Evolutionary conservation across 768 basidiomycete genomes (phyloP).

Genomic region (Cystofilobasidium capitatum): DNA sequence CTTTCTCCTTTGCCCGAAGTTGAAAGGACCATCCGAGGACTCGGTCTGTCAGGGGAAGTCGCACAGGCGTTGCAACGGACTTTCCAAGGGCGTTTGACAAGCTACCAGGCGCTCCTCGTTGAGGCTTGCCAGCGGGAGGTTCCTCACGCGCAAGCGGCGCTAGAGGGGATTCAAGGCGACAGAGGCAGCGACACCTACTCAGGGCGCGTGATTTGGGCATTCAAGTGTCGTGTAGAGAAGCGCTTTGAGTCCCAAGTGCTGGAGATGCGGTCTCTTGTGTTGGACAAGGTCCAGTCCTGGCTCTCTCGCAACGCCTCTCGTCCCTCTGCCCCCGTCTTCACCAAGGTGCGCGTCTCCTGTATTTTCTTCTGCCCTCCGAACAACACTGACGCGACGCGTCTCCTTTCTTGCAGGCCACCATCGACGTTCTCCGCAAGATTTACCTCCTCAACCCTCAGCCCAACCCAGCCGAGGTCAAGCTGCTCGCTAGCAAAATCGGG

Average conservation of each 20-base stretch:
- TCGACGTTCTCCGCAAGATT: constrained; percentile 16
- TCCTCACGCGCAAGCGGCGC: too few species aligned
- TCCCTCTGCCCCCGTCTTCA: neutral
- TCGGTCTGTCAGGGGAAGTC: neutral
- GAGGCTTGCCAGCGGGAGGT: too few species aligned
- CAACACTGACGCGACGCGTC: neutral
- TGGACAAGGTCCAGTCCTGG: neutral
- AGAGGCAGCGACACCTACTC: too few species aligned
- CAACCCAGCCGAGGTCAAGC: constrained; percentile 12
- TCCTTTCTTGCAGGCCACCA: neutral
- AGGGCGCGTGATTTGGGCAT: too few species aligned
- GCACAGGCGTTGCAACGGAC: neutral
- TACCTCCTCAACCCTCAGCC: constrained; percentile 21
- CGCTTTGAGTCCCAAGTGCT: too few species aligned
- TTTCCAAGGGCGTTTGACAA: neutral
- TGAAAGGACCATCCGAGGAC: neutral
- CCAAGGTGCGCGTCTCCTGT: neutral
- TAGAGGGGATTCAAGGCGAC: too few species aligned
- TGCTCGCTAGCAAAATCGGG: neutral
- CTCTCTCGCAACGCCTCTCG: too few species aligned
- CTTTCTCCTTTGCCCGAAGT: neutral
- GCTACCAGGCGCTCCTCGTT: too few species aligned
- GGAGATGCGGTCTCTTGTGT: neutral
- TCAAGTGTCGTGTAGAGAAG: too few species aligned
- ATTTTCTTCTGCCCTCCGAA: neutral